A percentile compares a stretch with the other conserved stretches of the same genome.
Evolutionary conservation across 139 green algal genomes (phyloP).

Genomic region (Trebouxia sp.): DNA sequence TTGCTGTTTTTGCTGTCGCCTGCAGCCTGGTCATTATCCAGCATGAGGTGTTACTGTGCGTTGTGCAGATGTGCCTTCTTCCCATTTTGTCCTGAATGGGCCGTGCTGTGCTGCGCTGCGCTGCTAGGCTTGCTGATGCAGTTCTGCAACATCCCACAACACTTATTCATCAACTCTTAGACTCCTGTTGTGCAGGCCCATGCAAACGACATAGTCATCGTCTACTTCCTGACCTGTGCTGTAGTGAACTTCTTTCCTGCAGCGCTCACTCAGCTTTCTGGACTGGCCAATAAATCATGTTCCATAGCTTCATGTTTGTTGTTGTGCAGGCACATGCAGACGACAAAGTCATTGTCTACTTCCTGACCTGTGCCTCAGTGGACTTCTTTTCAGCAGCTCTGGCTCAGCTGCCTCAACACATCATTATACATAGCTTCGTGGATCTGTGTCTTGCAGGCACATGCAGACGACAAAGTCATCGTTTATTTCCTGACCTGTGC

Average conservation of each 20-base stretch:
- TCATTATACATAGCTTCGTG: no score
- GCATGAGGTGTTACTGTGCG: no score
- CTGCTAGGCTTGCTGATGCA: no score
- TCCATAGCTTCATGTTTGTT: no score
- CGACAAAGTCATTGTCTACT: constrained; percentile 93
- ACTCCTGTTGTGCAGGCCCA: constrained; percentile 42
- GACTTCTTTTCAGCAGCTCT: constrained; percentile 61
- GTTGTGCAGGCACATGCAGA: constrained; percentile 47
- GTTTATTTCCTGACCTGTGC: constrained; percentile 96
- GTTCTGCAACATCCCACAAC: no score
- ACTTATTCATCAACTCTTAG: no score
- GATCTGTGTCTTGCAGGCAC: constrained; percentile 39
- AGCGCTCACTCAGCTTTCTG: constrained; percentile 33
- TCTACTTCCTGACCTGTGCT: constrained; percentile 96
- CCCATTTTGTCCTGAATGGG: no score
- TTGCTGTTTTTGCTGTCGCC: no score
- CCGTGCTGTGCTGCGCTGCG: no score
- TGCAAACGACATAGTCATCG: constrained; percentile 78
- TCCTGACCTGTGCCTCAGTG: constrained; percentile 94
- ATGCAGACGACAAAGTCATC: constrained; percentile 80
- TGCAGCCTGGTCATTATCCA: no score
- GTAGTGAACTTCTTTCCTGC: constrained; percentile 75
- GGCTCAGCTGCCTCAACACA: constrained; percentile 6
- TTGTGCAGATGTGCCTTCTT: no score
- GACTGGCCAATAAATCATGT: no score